These are phyloP conservation scores for Teunomyces aglyptinius DNA, from an alignment of 805 yeast genomes.

Conservation along the genomic window DNA sequence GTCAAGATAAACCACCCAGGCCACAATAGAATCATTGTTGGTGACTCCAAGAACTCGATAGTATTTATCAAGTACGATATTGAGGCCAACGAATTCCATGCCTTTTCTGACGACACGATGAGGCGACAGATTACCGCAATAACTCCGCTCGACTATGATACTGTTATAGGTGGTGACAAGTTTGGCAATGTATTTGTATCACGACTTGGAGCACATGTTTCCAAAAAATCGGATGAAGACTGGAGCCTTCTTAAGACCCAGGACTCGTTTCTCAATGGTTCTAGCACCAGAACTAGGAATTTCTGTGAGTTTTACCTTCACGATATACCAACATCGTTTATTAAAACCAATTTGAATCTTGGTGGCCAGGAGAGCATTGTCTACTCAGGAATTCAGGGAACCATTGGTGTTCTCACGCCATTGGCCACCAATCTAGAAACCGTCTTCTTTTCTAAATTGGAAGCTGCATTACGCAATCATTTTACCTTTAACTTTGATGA, in stretches of 20 bases:
- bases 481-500: constrained; percentile 25
- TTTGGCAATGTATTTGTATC: constrained; percentile 78
- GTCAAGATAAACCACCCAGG: constrained; percentile 54
- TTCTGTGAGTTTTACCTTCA: constrained; percentile 60
- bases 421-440: constrained; percentile 60
- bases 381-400: constrained; percentile 79
- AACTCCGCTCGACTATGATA: constrained; percentile 64
- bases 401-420: constrained; percentile 73
- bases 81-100: constrained; percentile 48
- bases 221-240: constrained; percentile 52
- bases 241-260: constrained; percentile 29
- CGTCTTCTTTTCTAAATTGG: constrained; percentile 54
- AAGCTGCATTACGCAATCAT: constrained; percentile 40
- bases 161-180: constrained; percentile 81
- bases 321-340: constrained; percentile 69
- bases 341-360: constrained; percentile 49
- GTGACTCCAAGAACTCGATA: constrained; percentile 70
- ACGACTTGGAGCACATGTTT: constrained; percentile 53
- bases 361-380: constrained; percentile 68
- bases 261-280: constrained; percentile 45
- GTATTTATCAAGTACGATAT: constrained; percentile 54
- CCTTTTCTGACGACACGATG: constrained; percentile 68
- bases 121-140: constrained; percentile 65
- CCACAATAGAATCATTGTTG: constrained; percentile 56
- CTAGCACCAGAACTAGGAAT: constrained; percentile 50